Base-by-base conservation (phyloP, 352 stramenopile genomes). In the Phytopythium kandeliae region DNA sequence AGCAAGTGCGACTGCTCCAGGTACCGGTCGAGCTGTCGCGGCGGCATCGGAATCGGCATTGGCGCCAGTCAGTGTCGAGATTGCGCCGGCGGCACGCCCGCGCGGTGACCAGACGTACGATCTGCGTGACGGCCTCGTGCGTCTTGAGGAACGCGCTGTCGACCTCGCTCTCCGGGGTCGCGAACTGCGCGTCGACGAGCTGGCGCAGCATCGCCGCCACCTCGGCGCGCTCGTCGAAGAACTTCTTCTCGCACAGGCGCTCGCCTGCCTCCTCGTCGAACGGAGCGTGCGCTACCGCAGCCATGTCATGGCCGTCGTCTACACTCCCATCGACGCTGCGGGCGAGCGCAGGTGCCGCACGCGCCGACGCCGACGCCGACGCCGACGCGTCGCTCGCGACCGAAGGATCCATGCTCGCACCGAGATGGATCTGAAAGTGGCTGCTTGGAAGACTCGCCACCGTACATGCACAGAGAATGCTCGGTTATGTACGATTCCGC, bases 1-100 rank as follows among this genome's bases (percentile, higher is more conserved):
- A 98, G 65, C 30, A 98, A 60, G 43, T 93, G 69, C 15, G 85
- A 78, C 61, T 96, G 81, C 62, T 96, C 91, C 78, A 74, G 72
- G 75, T 88, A 96, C 71, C 85, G 94, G 71, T 81, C 91, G 44
- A 92, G 48, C 81, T 91, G 47, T 17, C n/a, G 30, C 30, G 37
- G 19, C 4, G 22, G 37, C 38, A 2, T 11, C 28, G 9, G 28
- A 31, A 9, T 4, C 16, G 55, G 35, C 46, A 22, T 61, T 17
- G 58, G 6, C 16, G 25, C 25, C 24, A 25, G 25, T 50, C 7
- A 34, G 41, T 15, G 21, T n/a, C n/a, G n/a, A n/a, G n/a, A n/a
- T n/a, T n/a, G n/a, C n/a, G n/a, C n/a, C n/a, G n/a, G n/a, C n/a
- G n/a, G n/a, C n/a, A n/a, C n/a, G n/a, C n/a, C n/a, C n/a, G n/a